phyloP scores from a whole-genome alignment of 768 basidiomycete species.

The Leccinum subtestaceum region DNA sequence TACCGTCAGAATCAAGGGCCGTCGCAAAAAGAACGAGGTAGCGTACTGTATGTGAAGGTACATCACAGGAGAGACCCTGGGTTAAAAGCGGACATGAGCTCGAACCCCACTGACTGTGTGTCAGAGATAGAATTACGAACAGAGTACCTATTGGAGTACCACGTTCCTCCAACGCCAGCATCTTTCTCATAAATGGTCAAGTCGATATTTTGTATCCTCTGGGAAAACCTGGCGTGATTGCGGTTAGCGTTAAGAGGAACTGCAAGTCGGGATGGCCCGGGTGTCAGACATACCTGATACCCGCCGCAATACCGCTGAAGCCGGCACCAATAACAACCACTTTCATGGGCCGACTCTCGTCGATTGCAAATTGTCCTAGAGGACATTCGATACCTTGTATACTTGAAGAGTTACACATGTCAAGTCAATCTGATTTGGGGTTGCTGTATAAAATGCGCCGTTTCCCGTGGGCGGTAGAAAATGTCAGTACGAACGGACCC shows the following conservation, averaged over 20 bases:
- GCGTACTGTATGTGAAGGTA: constrained; percentile 54
- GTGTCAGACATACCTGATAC: not conserved
- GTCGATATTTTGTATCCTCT: constrained; percentile 40
- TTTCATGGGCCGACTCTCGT: not conserved
- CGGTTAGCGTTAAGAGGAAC: not conserved
- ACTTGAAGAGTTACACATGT: not conserved
- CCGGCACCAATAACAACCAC: not conserved
- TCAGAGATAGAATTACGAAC: constrained; percentile 26
- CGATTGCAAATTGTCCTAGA: not conserved
- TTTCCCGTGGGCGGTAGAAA: no score
- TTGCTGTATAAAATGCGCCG: no score
- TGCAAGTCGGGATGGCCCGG: not conserved
- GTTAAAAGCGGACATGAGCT: not conserved
- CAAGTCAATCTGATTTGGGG: not conserved
- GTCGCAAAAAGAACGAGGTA: not conserved
- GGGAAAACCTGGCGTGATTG: not conserved
- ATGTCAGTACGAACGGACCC: no score
- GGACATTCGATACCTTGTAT: not conserved
- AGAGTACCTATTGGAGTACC: constrained; percentile 56
- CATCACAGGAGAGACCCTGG: constrained; percentile 57
- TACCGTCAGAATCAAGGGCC: not conserved
- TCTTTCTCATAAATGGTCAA: constrained; percentile 60
- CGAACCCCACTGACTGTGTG: not conserved
- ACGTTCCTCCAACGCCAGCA: constrained; percentile 59
- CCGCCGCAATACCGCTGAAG: not conserved